Evolutionary conservation across 495 filamentous ascomycete genomes (phyloP), one percentile per base, ranked within the genome.

Genomic region (Antarctomyces pellizariae): DNA sequence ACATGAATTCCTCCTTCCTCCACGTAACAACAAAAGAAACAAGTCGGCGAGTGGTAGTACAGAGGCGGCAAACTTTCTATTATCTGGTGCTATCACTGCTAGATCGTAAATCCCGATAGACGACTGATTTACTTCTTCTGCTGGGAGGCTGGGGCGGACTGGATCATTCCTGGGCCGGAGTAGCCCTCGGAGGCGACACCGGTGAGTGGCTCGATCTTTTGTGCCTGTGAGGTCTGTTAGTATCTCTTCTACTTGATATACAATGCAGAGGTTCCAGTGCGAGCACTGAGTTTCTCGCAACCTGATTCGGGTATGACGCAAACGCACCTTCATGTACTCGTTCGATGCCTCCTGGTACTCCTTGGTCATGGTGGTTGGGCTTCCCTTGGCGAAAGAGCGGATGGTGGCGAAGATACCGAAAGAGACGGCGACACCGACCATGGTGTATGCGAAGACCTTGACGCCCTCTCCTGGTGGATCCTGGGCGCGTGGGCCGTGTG

Each of bases 341-440:
- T 95, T 84, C 33, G 67, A 62, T 30, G 68, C 71, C 59, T 91
- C 79, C 57, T 95, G 75, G 56, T 66, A 95, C 55, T 97, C 86
- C 62, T 75, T 75, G 52, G 55, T 83, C 78, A 97, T 84, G 39
- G 86, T 92, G 50, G 52, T 56, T 28, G 86, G 86, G 26, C 64
- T 36, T 18, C 63, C 58, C 45, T 67, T 64, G 34, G 73, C 76
- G 43, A 68, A 63, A 21, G 51, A 13, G 35, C 73, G 69, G 45
- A 75, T 56, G 37, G 38, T 28, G 38, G 56, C 57, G 54, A 86
- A 82, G 47, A 86, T 13, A 31, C 47, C 51, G 39, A 79, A 50
- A 38, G 64, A 67, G 38, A 52, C 52, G 27, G 48, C 46, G 30
- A 72, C 34, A 39, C 75, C 71, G 42, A 68, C 34, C 26, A 53